Percentiles rank a stretch among this genome's conserved stretches.
phyloP scores from a whole-genome alignment of 257 asterid genomes.

The Solanum appendiculatum region DNA sequence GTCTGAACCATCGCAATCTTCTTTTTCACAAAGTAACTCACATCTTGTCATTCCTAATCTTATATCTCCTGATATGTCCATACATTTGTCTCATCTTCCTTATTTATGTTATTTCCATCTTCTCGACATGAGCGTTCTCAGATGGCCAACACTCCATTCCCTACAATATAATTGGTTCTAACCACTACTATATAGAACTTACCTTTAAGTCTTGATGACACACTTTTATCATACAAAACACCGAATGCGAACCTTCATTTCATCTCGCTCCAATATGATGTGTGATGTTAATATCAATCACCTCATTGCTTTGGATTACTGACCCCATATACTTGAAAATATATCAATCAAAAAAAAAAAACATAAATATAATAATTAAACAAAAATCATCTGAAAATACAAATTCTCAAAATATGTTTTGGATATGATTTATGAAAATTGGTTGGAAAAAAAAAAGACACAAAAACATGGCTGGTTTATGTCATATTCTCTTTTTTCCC shows the following conservation, averaged over 20 bases:
- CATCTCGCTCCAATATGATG: neutral
- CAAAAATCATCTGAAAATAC: neutral
- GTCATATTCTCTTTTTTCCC: neutral
- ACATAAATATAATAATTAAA: neutral
- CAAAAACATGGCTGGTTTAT: neutral
- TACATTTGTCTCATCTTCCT: too few relatives aligned
- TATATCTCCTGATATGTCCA: neutral
- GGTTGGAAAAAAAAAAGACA: neutral
- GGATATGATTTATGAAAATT: neutral
- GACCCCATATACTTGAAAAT: neutral
- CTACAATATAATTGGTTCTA: neutral
- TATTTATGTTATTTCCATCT: neutral
- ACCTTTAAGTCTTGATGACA: neutral
- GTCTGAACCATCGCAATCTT: neutral
- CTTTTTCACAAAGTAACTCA: neutral
- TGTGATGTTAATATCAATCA: neutral
- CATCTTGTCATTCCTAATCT: neutral
- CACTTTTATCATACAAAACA: neutral
- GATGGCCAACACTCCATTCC: neutral
- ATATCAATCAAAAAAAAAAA: neutral
- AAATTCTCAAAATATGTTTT: neutral
- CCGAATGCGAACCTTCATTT: neutral
- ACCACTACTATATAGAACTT: neutral
- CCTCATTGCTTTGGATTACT: too few relatives aligned
- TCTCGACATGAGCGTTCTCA: too few relatives aligned